These are phyloP conservation scores for Ustilago bromivora DNA, from an alignment of 1,284 basidiomycete species.

Conservation along the genomic window DNA sequence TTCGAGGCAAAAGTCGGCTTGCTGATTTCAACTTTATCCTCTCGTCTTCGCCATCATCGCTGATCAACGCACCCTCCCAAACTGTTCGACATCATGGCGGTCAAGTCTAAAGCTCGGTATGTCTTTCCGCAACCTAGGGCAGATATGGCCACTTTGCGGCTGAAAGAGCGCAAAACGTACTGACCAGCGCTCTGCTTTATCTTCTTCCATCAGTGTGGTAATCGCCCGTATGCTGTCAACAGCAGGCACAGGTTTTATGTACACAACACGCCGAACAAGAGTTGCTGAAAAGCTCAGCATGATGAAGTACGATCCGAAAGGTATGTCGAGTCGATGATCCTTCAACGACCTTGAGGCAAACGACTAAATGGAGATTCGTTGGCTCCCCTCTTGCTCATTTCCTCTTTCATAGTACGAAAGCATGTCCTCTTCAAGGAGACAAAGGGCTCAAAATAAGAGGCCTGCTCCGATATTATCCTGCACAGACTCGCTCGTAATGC, in stretches of 20 bases:
- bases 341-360: not conserved
- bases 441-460: slow-evolving; percentile 53
- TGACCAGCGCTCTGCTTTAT: not conserved
- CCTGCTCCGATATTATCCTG: not conserved
- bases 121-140: not conserved
- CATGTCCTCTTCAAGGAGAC: slow-evolving; percentile 66
- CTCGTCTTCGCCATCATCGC: slow-evolving; percentile 2
- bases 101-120: slow-evolving; percentile 66
- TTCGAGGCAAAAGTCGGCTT: slow-evolving; percentile 17
- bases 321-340: slow-evolving; percentile 26
- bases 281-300: slow-evolving; percentile 60
- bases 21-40: not conserved
- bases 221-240: slow-evolving; percentile 67
- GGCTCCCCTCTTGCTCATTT: not conserved
- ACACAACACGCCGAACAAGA: slow-evolving; percentile 64
- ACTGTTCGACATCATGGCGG: slow-evolving; percentile 53
- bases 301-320: slow-evolving; percentile 69
- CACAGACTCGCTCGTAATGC: not conserved
- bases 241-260: slow-evolving; percentile 67
- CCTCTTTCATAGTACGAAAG: slow-evolving; percentile 53
- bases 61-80: not conserved
- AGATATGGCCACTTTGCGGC: not conserved
- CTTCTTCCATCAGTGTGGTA: slow-evolving; percentile 49
- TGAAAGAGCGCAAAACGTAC: not conserved
- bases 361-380: not conserved